These are phyloP conservation scores for Aspergillus felis DNA, from an alignment of 2,329 filamentous ascomycete species.

Conservation along the genomic window DNA sequence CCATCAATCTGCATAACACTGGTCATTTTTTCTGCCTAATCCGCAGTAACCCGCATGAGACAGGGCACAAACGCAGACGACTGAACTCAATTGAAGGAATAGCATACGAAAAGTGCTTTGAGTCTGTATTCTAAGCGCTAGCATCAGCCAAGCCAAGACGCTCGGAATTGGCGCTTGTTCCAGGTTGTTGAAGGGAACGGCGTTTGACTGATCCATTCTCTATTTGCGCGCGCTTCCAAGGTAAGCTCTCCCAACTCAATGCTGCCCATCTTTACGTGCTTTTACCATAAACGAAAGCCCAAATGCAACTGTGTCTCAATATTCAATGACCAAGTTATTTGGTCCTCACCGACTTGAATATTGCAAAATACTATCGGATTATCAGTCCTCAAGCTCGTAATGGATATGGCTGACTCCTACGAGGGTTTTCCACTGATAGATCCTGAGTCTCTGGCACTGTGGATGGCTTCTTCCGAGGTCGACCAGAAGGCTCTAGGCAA, in stretches of 20 bases:
- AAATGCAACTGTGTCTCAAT: background rate
- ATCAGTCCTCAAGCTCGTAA: background rate
- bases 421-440: constrained; percentile 27
- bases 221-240: constrained; percentile 26
- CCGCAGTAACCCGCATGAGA: background rate
- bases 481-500: constrained; percentile 95
- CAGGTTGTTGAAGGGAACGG: constrained; percentile 26
- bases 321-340: background rate
- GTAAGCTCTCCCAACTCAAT: constrained; percentile 23
- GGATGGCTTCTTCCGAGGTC: constrained; percentile 94
- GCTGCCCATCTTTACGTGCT: constrained; percentile 11
- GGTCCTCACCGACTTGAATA: background rate
- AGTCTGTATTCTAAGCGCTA: background rate
- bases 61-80: background rate
- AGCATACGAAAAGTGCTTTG: background rate
- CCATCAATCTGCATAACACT: background rate
- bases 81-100: background rate
- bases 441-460: constrained; percentile 33
- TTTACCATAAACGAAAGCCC: background rate
- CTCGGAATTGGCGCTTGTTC: constrained; percentile 15
- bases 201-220: constrained; percentile 16
- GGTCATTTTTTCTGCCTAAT: background rate
- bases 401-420: constrained; percentile 27
- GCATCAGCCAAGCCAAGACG: constrained; percentile 8
- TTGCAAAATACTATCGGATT: background rate